Conservation (phyloP, 352 stramenopile genomes). For the Hyaloperonospora arabidopsidis region DNA sequence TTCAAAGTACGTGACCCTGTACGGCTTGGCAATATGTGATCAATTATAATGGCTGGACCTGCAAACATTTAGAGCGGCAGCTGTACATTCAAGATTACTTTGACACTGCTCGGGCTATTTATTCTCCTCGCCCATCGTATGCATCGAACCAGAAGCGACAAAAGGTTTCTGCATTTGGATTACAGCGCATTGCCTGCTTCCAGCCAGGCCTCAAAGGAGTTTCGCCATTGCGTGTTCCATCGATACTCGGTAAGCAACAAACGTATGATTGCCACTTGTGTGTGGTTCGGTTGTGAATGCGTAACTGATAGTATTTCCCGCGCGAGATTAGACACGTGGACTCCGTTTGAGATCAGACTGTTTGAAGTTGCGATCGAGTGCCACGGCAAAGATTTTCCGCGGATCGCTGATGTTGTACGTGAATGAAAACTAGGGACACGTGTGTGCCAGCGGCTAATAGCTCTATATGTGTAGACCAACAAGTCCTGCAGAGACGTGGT, state of each 20-base stretch:
- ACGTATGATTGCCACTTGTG: neutral
- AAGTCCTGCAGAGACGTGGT: slow-evolving; percentile 72
- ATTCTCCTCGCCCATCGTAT: slow-evolving; percentile 28
- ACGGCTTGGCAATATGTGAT: neutral
- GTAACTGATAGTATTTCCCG: neutral
- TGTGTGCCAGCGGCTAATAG: slow-evolving; percentile 4
- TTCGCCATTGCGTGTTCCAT: slow-evolving; percentile 39
- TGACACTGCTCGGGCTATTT: slow-evolving; percentile 47
- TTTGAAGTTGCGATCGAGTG: slow-evolving; percentile 82
- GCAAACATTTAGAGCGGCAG: slow-evolving; percentile 44
- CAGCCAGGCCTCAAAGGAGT: slow-evolving; percentile 46
- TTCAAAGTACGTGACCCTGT: slow-evolving; percentile 41
- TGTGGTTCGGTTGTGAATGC: neutral
- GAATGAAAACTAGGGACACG: neutral
- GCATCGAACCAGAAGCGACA: slow-evolving; percentile 41
- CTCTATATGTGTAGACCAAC: slow-evolving; percentile 33
- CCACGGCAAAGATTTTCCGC: slow-evolving; percentile 79
- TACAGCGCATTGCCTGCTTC: slow-evolving; percentile 40
- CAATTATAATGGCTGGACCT: neutral
- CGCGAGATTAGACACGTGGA: slow-evolving; percentile 56
- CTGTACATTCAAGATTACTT: slow-evolving; percentile 63
- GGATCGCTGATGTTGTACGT: slow-evolving; percentile 59
- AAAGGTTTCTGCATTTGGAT: slow-evolving; percentile 44
- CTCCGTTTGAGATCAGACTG: slow-evolving; percentile 66
- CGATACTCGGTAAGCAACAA: slow-evolving; percentile 34